phyloP scores from a whole-genome alignment of 768 basidiomycete genomes.

The Lactarius hatsudake region DNA sequence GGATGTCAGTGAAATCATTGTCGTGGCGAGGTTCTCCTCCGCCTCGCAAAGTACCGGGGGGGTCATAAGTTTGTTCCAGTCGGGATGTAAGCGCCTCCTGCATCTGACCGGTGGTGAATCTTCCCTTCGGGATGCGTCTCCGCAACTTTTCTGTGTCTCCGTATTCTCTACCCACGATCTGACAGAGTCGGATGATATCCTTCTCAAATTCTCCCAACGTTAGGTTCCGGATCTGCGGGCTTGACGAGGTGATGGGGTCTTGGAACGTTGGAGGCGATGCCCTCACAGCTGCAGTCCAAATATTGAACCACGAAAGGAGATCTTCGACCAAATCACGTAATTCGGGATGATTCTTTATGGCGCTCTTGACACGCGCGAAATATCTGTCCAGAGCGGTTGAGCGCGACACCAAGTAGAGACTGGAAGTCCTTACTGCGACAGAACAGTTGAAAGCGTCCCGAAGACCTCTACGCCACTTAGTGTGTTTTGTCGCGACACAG shows the following conservation, averaged over 20 bases:
- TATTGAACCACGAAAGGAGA: conserved; percentile 45
- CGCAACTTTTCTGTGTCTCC: conserved; percentile 33
- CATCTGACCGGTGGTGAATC: conserved; percentile 24
- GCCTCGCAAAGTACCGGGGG: conserved; percentile 49
- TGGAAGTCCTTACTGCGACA: conserved; percentile 25
- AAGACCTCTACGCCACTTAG: conserved; percentile 34
- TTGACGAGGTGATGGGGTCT: conserved; percentile 39
- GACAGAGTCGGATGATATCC: conserved; percentile 34
- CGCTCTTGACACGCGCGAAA: conserved; percentile 57
- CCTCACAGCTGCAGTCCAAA: conserved; percentile 46
- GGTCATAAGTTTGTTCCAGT: conserved; percentile 45
- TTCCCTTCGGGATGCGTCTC: not conserved
- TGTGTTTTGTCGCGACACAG: conserved; percentile 19
- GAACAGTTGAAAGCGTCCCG: conserved; percentile 30
- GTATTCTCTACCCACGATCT: conserved; percentile 54
- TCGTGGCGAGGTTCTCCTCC: conserved; percentile 59
- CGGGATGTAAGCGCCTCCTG: conserved; percentile 41
- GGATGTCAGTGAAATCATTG: conserved; percentile 58
- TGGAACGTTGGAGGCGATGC: conserved; percentile 43
- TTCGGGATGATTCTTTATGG: conserved; percentile 44
- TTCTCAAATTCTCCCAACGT: conserved; percentile 38
- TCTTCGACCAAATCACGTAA: conserved; percentile 42
- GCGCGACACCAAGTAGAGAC: not conserved
- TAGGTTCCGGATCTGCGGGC: conserved; percentile 37
- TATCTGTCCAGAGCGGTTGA: conserved; percentile 38